These are phyloP conservation scores for Nothophytophthora sp. DNA, from an alignment of 352 stramenopile species.

Conservation along the genomic window DNA sequence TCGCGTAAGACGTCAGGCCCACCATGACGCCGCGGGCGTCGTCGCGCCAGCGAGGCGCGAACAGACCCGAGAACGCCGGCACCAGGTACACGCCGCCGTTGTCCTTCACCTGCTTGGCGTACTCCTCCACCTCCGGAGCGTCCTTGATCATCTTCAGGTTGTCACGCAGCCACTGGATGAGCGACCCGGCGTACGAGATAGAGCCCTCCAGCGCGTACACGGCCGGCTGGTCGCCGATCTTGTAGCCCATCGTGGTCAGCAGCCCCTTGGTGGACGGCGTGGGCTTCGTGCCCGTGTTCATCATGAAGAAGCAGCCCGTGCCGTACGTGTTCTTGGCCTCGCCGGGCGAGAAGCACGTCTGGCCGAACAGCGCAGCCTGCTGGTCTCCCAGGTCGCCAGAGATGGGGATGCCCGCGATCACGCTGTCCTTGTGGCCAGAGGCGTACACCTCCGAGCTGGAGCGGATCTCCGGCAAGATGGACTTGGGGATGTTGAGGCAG, in stretches of 20 bases:
- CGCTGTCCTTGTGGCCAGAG: conserved; percentile 44
- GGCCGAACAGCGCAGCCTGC: conserved; percentile 97
- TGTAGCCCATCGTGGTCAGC: conserved; percentile 94
- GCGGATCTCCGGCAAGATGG: conserved; percentile 92
- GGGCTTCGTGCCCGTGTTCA: conserved; percentile 96
- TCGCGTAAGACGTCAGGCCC: conserved; percentile 95
- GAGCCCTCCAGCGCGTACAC: conserved; percentile 98
- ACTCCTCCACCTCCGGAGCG: conserved; percentile 88
- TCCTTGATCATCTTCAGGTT: conserved; percentile 95
- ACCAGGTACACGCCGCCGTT: conserved; percentile 99
- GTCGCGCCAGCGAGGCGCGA: conserved; percentile 96
- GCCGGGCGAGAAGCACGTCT: conserved; percentile 95
- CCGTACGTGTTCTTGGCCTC: conserved; percentile 99
- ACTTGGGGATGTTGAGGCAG: conserved; percentile 85
- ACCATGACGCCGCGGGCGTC: conserved; percentile 97
- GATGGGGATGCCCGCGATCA: conserved; percentile 90
- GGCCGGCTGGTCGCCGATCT: conserved; percentile 72
- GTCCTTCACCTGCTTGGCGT: conserved; percentile 86
- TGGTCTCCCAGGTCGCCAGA: conserved; percentile 96
- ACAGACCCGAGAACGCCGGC: conserved; percentile 97
- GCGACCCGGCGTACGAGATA: conserved; percentile 95
- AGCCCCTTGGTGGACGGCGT: conserved; percentile 92
- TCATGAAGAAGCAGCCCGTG: conserved; percentile 99
- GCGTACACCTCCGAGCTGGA: conserved; percentile 91
- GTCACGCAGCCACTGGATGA: conserved; percentile 99